Conservation (phyloP, 139 green algal species). For the Chlamydomonas sp. region DNA sequence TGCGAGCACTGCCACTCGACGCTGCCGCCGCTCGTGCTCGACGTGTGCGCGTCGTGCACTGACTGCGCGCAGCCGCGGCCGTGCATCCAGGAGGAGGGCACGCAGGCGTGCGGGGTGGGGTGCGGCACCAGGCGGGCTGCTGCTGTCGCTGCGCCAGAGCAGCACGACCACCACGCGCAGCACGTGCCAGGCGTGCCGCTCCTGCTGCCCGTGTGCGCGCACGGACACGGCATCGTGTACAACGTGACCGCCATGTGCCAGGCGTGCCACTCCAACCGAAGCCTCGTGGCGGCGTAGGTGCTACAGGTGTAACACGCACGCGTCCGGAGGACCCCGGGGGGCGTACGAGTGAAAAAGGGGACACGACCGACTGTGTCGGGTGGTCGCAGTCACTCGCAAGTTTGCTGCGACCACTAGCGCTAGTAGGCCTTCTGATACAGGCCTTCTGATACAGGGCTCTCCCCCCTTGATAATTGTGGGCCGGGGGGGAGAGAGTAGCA, state of each 20-base stretch:
- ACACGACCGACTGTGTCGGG: too few relatives aligned
- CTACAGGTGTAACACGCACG: too few relatives aligned
- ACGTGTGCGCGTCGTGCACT: slow-evolving; percentile 35
- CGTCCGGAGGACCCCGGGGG: too few relatives aligned
- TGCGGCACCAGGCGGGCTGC: neutral
- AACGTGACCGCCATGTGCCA: slow-evolving; percentile 49
- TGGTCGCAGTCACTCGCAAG: too few relatives aligned
- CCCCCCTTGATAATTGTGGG: too few relatives aligned
- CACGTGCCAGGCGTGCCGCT: neutral
- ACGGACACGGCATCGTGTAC: slow-evolving; percentile 26
- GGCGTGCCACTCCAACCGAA: slow-evolving; percentile 43
- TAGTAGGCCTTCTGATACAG: too few relatives aligned
- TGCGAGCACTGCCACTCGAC: slow-evolving; percentile 42
- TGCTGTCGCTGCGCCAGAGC: neutral
- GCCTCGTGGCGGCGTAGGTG: slow-evolving; percentile 30
- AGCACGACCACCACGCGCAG: neutral
- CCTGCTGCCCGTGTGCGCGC: slow-evolving; percentile 17
- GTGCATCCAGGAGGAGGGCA: slow-evolving; percentile 16
- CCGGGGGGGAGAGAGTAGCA: too few relatives aligned
- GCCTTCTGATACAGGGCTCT: too few relatives aligned
- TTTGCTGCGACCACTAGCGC: too few relatives aligned
- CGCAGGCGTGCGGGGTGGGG: neutral
- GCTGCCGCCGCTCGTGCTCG: slow-evolving; percentile 48
- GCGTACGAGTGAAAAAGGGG: too few relatives aligned
- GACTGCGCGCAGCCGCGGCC: slow-evolving; percentile 33